Evolutionary conservation across 1,284 basidiomycete genomes (phyloP).

Genomic region (Apiotrichum porosum): DNA sequence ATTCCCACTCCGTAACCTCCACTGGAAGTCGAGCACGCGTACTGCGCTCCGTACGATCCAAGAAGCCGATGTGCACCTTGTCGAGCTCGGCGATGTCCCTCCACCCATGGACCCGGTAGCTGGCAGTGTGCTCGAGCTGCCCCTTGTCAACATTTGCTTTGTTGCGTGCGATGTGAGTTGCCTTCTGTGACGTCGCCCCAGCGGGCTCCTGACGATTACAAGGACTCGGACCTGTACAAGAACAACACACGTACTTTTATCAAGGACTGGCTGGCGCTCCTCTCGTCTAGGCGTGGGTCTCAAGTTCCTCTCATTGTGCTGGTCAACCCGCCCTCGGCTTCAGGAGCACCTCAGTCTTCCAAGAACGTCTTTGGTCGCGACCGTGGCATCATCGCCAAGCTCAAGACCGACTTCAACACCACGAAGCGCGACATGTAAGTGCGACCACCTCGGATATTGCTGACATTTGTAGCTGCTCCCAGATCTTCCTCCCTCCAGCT

Average conservation of each 20-base stretch:
- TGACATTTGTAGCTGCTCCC: slow-evolving; percentile 61
- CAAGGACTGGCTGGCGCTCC: slow-evolving; percentile 76
- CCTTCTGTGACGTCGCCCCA: not conserved
- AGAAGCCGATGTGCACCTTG: slow-evolving; percentile 69
- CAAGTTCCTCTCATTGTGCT: slow-evolving; percentile 88
- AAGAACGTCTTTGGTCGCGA: slow-evolving; percentile 48
- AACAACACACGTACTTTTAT: slow-evolving; percentile 73
- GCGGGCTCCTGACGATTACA: not conserved
- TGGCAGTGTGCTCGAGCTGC: slow-evolving; percentile 73
- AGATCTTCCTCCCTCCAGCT: slow-evolving; percentile 52
- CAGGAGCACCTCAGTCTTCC: slow-evolving; percentile 54
- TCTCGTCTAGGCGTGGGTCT: slow-evolving; percentile 62
- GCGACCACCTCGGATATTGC: not conserved
- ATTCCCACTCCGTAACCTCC: slow-evolving; percentile 77
- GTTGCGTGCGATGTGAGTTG: slow-evolving; percentile 74
- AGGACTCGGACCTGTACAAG: slow-evolving; percentile 85
- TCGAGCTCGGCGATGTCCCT: slow-evolving; percentile 61
- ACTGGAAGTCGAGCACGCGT: slow-evolving; percentile 74
- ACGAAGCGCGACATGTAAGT: slow-evolving; percentile 80
- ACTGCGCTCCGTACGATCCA: slow-evolving; percentile 77
- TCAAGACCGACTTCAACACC: slow-evolving; percentile 85
- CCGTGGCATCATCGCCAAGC: slow-evolving; percentile 71
- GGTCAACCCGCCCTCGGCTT: slow-evolving; percentile 54
- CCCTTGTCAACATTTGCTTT: slow-evolving; percentile 77
- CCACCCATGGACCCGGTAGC: slow-evolving; percentile 48